A percentile compares a stretch with the other conserved stretches of the same genome.
These are phyloP conservation scores for Cetraspora pellucida DNA, from an alignment of 192 early-diverging fungal species.

Conservation along the genomic window DNA sequence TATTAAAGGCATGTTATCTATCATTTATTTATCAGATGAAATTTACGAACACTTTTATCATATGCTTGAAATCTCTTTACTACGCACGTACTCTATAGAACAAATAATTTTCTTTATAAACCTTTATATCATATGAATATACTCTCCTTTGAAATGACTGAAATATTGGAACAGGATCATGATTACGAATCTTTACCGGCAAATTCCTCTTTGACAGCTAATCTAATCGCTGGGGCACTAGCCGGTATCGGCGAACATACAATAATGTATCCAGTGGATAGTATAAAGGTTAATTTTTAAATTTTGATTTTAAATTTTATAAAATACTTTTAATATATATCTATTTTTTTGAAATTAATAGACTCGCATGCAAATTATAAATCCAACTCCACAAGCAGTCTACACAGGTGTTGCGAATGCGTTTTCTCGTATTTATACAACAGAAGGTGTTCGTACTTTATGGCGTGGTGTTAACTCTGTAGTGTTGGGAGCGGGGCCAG, in stretches of 20 bases:
- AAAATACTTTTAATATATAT: background rate
- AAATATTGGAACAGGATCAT: constrained; percentile 53
- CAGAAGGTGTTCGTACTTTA: constrained; percentile 77
- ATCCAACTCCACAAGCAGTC: constrained; percentile 64
- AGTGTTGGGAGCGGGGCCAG: constrained; percentile 90
- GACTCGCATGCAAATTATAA: constrained; percentile 93
- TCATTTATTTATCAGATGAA: background rate
- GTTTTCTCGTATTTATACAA: constrained; percentile 67
- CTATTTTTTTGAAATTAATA: constrained; percentile 37
- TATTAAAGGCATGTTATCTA: background rate
- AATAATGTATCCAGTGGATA: constrained; percentile 93
- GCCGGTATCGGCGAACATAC: constrained; percentile 98
- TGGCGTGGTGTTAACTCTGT: constrained; percentile 95
- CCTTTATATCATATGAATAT: background rate
- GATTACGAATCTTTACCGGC: constrained; percentile 94
- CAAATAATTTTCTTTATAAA: background rate
- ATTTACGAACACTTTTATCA: background rate
- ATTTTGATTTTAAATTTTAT: constrained; percentile 2
- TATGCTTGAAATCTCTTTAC: background rate
- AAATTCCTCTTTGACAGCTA: constrained; percentile 76
- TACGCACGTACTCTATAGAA: background rate
- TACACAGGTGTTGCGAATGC: constrained; percentile 76
- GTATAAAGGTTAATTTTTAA: constrained; percentile 76
- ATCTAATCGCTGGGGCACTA: constrained; percentile 88
- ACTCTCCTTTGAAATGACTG: constrained; percentile 1